Base-by-base conservation (phyloP, 2,329 filamentous ascomycete genomes). In the Colletotrichum caudatum region DNA sequence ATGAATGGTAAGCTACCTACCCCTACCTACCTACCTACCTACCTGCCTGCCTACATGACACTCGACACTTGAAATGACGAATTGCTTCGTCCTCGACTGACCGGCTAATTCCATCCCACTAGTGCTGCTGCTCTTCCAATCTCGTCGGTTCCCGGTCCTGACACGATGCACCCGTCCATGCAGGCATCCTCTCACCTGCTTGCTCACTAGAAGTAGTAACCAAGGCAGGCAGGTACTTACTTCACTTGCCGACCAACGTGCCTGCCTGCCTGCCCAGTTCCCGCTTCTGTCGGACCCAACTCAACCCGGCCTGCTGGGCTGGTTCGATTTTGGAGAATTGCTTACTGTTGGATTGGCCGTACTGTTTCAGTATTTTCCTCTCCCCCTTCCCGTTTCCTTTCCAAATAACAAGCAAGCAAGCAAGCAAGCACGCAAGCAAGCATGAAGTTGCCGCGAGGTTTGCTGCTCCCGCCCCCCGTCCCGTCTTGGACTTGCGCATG, bases 351-450 rank as follows among this genome's bases (percentile, higher is more conserved):
- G 29, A 46, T 71, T 59, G 44, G 58, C 58, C 26, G 26, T 60
- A 18, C 33, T 71, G 64, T 69, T 71, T 69, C 69, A 69, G 69
- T 60, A 57, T 44, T 44, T 51, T 23, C 44, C 44, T 62, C 64
- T 54, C 16, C 37, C 48, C n/a, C 12, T 48, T 23, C n/a, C 46
- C 46, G 12, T 48, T 23, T 12, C 3, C n/a, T 23, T 12, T 12
- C 12, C 11, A n/a, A 48, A n/a, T 20, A 23, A n/a, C 46, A 23
- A n/a, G 29, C 29, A 29, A 29, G 29, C 29, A 29, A 29, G 29
- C 29, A 29, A 29, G 26, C 16, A 26, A 53, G 35, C 44, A 53
- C 41, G 29, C 29, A 29, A 29, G 26, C 16, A 26, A 53, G 35
- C 44, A 53, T 53, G 48, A 39, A 11, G 48, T n/a, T 35, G n/a